Evolutionary conservation across 495 filamentous ascomycete species (phyloP), one percentile per base, ranked within the genome.

Genomic region (Penicillium daleae): DNA sequence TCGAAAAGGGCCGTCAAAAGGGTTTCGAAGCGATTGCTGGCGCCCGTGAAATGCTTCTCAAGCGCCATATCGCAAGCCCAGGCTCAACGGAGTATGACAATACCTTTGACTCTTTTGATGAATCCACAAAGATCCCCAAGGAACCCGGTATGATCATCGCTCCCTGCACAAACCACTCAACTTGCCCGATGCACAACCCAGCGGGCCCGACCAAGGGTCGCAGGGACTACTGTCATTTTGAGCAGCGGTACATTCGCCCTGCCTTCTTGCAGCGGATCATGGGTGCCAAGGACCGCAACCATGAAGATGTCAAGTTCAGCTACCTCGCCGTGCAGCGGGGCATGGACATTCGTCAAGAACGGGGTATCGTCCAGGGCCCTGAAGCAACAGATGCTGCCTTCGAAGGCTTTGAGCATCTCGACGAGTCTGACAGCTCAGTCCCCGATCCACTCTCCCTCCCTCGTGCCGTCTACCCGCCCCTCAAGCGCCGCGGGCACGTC

Each of bases 21-120:
- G 95, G 95, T 0, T 99, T 99, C 63, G 95, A 99, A 74, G 88
- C 91, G 2, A 87, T 99, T 53, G 93, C 92, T 24, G 86, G 88
- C 40, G 93, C 93, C 6, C 87, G 95, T 27, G 78, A 90, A 48
- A 84, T 89, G 63, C 77, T 99, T 4, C 84, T 98, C 0, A 84
- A 90, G 59, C 83, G 89, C 31, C 85, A 90, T 67, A 90, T 97
- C 65, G 73, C 89, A 12, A 87, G 89, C 42, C 87, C 90, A 6
- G 82, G 75, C 17, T 81, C 85, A 13, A 78, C 74, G 29, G 72
- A 80, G 42, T 78, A 77, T 46, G 80, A 76, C 40, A 71, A 76
- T 42, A 59, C 73, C 53, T 67, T 76, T 7, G 76, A 81, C 17
- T 76, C 76, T 10, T 64, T 76, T 1, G 71, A 65, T 6, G 72